Conservation (phyloP, 805 yeast species). For the Zygotorulaspora florentina region DNA sequence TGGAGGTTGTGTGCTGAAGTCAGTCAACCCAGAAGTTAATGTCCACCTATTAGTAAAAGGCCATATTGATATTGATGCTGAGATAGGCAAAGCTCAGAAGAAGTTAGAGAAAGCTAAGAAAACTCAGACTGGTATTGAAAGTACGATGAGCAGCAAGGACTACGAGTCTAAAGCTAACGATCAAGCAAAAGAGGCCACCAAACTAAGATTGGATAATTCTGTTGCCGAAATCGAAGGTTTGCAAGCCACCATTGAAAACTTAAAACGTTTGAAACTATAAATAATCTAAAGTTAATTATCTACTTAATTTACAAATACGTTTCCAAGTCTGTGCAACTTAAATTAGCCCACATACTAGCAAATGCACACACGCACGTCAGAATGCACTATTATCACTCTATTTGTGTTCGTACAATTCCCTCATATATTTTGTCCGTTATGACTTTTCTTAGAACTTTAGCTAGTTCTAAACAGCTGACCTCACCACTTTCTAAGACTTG, state of each 20-base stretch:
- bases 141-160: conserved; percentile 66
- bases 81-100: conserved; percentile 75
- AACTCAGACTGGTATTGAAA: conserved; percentile 58
- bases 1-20: conserved; percentile 82
- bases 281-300: not conserved
- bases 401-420: conserved; percentile 13
- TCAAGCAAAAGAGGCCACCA: conserved; percentile 75
- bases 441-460: conserved; percentile 43
- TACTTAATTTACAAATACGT: not conserved
- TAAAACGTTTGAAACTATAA: conserved; percentile 69
- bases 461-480: conserved; percentile 42
- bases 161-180: conserved; percentile 81
- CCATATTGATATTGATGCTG: conserved; percentile 86
- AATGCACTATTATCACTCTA: conserved; percentile 2
- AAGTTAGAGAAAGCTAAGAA: conserved; percentile 66
- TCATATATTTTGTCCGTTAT: conserved; percentile 43
- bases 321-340: not conserved
- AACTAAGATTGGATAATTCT: conserved; percentile 60
- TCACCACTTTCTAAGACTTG: conserved; percentile 51
- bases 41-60: conserved; percentile 94
- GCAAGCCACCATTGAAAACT: conserved; percentile 77
- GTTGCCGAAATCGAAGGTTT: conserved; percentile 88
- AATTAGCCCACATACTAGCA: not conserved
- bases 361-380: conserved; percentile 1
- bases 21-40: conserved; percentile 73